These are phyloP conservation scores for Sporothrix pallida DNA, from an alignment of 2,329 filamentous ascomycete species.

Conservation along the genomic window DNA sequence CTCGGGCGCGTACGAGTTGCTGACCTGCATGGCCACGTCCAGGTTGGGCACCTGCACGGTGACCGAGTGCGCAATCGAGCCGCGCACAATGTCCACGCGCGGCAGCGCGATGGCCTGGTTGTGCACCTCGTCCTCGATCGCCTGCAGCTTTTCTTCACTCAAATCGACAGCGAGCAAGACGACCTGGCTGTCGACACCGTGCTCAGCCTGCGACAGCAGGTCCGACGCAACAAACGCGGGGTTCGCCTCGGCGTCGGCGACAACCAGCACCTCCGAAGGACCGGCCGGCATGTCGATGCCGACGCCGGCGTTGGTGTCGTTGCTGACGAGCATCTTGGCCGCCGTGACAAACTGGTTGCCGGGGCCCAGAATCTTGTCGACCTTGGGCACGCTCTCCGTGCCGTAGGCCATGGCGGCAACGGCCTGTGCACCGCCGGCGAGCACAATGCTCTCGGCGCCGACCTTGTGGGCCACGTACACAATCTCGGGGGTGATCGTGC, in stretches of 20 bases:
- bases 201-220: slow-evolving; percentile 90
- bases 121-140: slow-evolving; percentile 92
- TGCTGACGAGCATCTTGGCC: slow-evolving; percentile 97
- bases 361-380: slow-evolving; percentile 97
- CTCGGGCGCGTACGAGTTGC: slow-evolving; percentile 95
- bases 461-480: slow-evolving; percentile 98
- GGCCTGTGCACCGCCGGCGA: slow-evolving; percentile 94
- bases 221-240: slow-evolving; percentile 96
- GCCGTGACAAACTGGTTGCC: slow-evolving; percentile 99
- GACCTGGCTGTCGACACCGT: slow-evolving; percentile 95
- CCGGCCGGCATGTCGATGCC: slow-evolving; percentile 99
- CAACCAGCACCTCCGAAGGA: slow-evolving; percentile 93
- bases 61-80: slow-evolving; percentile 83
- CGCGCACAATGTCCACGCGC: slow-evolving; percentile 89
- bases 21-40: slow-evolving; percentile 77
- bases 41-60: slow-evolving; percentile 77
- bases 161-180: slow-evolving; percentile 87
- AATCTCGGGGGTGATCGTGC: slow-evolving; percentile 92
- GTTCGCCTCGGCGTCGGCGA: slow-evolving; percentile 86
- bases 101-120: slow-evolving; percentile 84
- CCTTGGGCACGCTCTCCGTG: slow-evolving; percentile 90
- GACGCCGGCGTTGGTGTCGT: slow-evolving; percentile 93
- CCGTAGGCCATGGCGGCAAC: slow-evolving; percentile 97
- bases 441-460: slow-evolving; percentile 91
- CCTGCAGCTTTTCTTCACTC: slow-evolving; percentile 70